A percentile compares a stretch with the other conserved stretches of the same genome.
Conservation (phyloP, 164 flowering plant species). For the Cinnamomum chago region DNA sequence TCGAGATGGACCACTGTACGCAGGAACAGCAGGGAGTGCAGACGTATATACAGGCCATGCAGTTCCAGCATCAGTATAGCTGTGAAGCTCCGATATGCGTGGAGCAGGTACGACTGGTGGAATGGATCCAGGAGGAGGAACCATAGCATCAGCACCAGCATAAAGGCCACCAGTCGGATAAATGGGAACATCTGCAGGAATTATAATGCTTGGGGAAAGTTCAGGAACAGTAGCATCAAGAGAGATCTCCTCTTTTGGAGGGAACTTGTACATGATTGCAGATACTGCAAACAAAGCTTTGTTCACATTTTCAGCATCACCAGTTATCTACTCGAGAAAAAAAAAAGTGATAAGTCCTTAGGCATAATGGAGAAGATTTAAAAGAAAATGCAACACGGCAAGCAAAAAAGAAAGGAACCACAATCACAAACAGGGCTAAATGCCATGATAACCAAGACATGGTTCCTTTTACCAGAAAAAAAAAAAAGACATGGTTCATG, state of each 20-base stretch:
- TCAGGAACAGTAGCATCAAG: constrained; percentile 52
- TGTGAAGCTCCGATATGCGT: constrained; percentile 52
- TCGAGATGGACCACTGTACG: constrained; percentile 48
- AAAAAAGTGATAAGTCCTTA: not conserved
- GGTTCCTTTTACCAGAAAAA: no score
- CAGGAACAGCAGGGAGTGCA: constrained; percentile 62
- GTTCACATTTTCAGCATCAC: constrained; percentile 71
- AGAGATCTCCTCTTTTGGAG: constrained; percentile 81
- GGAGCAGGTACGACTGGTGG: constrained; percentile 45
- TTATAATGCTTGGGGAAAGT: constrained; percentile 65
- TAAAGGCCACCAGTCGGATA: constrained; percentile 70
- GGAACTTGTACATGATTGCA: constrained; percentile 80
- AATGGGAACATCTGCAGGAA: constrained; percentile 83
- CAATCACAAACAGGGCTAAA: not conserved
- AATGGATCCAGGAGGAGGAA: constrained; percentile 47
- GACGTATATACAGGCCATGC: constrained; percentile 71
- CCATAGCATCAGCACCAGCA: constrained; percentile 49
- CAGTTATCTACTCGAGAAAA: constrained; percentile 48
- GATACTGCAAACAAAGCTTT: constrained; percentile 82
- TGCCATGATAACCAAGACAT: not conserved
- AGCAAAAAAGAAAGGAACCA: not conserved
- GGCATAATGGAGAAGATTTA: constrained; percentile 7
- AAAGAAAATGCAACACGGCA: no score
- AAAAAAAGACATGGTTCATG: no score
- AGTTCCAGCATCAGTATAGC: constrained; percentile 60